Conservation (phyloP, 768 basidiomycete species). For the Suillus tomentosus region DNA sequence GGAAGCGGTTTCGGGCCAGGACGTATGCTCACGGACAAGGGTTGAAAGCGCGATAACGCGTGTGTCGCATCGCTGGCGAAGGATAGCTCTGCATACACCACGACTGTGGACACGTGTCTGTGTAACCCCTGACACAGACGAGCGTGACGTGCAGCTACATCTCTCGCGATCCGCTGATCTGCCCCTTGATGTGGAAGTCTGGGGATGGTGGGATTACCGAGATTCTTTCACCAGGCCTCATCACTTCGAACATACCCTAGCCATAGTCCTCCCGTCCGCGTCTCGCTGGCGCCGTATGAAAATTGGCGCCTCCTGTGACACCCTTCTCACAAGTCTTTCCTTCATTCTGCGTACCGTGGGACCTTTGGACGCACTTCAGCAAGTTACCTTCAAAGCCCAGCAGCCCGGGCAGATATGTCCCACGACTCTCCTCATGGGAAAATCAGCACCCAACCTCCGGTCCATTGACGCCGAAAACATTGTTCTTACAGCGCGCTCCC, state of each 20-base stretch:
- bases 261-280: constrained; percentile 27
- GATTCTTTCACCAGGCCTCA: constrained; percentile 26
- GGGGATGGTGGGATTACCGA: constrained; percentile 32
- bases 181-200: constrained; percentile 30
- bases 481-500: constrained; percentile 23
- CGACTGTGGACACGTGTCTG: constrained; percentile 32
- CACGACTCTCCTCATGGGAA: constrained; percentile 27
- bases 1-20: constrained; percentile 30
- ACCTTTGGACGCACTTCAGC: constrained; percentile 25
- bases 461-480: constrained; percentile 34
- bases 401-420: constrained; percentile 33
- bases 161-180: not conserved
- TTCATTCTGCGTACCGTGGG: constrained; percentile 26
- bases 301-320: constrained; percentile 29
- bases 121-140: constrained; percentile 22
- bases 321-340: constrained; percentile 31
- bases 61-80: constrained; percentile 36
- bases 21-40: constrained; percentile 21
- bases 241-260: constrained; percentile 29
- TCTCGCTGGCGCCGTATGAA: constrained; percentile 32
- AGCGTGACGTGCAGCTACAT: constrained; percentile 1
- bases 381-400: constrained; percentile 32
- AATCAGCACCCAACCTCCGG: constrained; percentile 20
- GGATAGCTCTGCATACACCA: constrained; percentile 31
- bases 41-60: constrained; percentile 29